phyloP scores from a whole-genome alignment of 441 rosid species.

The Euphorbia celastroides region DNA sequence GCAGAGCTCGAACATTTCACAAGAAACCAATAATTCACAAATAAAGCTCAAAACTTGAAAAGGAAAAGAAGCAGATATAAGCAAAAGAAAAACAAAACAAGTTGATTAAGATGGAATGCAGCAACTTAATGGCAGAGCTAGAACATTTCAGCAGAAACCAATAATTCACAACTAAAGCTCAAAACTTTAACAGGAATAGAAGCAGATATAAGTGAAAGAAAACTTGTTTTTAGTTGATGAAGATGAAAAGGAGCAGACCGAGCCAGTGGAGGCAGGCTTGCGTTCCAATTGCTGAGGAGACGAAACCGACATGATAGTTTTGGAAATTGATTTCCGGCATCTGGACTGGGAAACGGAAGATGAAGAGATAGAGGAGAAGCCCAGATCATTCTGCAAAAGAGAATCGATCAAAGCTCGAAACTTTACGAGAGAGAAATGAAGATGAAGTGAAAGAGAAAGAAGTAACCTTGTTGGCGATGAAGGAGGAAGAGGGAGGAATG shows the following conservation, averaged over 20 bases:
- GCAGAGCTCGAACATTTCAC: not conserved
- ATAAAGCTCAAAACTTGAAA: not conserved
- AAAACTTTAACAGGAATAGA: not conserved
- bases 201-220: not conserved
- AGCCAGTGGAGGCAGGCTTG: conserved; percentile 70
- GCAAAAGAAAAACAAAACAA: not conserved
- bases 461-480: conserved; percentile 43
- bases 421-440: not conserved
- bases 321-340: conserved; percentile 51
- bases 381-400: conserved; percentile 43
- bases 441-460: not conserved
- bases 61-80: not conserved
- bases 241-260: conserved; percentile 38
- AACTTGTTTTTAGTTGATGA: too few species aligned
- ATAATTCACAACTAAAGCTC: too few species aligned
- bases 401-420: not conserved
- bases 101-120: too few species aligned
- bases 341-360: conserved; percentile 37
- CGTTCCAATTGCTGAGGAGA: conserved; percentile 72
- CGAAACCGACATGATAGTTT: conserved; percentile 69
- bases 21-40: not conserved
- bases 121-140: not conserved
- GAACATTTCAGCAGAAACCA: not conserved
- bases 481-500: conserved; percentile 36
- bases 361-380: conserved; percentile 36